Conservation (phyloP, 2,329 filamentous ascomycete species). For the Fusarium anguioides region DNA sequence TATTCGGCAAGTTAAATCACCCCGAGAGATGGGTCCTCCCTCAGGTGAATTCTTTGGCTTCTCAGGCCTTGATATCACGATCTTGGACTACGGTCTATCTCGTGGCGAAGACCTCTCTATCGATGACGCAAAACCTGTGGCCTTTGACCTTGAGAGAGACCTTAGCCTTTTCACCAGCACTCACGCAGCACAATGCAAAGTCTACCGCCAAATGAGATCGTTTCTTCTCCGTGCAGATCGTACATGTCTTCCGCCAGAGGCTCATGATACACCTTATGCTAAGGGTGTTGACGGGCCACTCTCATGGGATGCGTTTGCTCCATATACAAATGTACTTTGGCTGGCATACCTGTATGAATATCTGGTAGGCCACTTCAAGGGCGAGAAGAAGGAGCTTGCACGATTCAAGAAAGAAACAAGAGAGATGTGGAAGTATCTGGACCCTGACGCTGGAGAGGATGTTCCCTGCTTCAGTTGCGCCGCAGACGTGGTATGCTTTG, state of each 20-base stretch:
- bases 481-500: slow-evolving; percentile 67
- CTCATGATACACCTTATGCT: slow-evolving; percentile 61
- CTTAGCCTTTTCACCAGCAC: slow-evolving; percentile 69
- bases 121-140: slow-evolving; percentile 56
- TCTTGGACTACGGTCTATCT: slow-evolving; percentile 74
- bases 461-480: slow-evolving; percentile 65
- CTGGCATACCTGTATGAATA: slow-evolving; percentile 71
- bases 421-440: slow-evolving; percentile 65
- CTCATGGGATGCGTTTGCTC: slow-evolving; percentile 65
- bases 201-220: slow-evolving; percentile 72
- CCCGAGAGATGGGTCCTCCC: slow-evolving; percentile 47
- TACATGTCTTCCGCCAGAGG: slow-evolving; percentile 59
- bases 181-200: slow-evolving; percentile 68
- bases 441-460: slow-evolving; percentile 60
- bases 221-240: slow-evolving; percentile 65
- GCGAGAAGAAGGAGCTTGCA: slow-evolving; percentile 58
- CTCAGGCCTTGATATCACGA: slow-evolving; percentile 71
- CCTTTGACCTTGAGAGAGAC: slow-evolving; percentile 70
- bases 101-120: slow-evolving; percentile 60
- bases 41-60: slow-evolving; percentile 61
- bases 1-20: slow-evolving; percentile 57
- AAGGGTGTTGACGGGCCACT: slow-evolving; percentile 59
- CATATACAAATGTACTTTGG: slow-evolving; percentile 75
- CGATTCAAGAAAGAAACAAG: slow-evolving; percentile 60
- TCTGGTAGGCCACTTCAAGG: slow-evolving; percentile 59